These are phyloP conservation scores for Russula lepida DNA, from an alignment of 768 basidiomycete species.

Conservation along the genomic window DNA sequence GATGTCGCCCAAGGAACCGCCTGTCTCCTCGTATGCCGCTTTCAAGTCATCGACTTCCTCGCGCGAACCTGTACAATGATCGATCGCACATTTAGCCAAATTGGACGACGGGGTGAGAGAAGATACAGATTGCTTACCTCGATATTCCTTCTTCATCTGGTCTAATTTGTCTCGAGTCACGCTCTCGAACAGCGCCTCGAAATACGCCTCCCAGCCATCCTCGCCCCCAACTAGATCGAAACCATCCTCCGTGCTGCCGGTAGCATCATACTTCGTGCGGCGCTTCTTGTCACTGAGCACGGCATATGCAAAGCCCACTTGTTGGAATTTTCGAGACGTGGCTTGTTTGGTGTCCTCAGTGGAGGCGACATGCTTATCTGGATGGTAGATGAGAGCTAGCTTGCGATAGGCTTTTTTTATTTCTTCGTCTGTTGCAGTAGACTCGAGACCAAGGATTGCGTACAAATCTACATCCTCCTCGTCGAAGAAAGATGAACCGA, in stretches of 20 bases:
- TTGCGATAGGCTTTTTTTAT: conserved; percentile 82
- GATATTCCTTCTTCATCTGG: conserved; percentile 90
- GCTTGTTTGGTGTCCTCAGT: conserved; percentile 52
- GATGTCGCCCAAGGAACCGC: conserved; percentile 73
- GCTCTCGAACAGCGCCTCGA: conserved; percentile 79
- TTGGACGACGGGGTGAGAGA: background rate
- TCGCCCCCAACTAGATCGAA: conserved; percentile 63
- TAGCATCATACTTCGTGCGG: conserved; percentile 71
- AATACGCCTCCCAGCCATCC: conserved; percentile 94
- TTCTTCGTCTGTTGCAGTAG: conserved; percentile 49
- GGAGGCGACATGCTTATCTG: conserved; percentile 76
- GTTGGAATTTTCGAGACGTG: conserved; percentile 77
- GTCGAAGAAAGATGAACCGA: conserved; percentile 69
- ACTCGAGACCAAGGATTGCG: conserved; percentile 51
- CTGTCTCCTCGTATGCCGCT: conserved; percentile 57
- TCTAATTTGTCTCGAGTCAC: conserved; percentile 83
- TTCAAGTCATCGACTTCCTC: conserved; percentile 82
- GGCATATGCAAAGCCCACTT: conserved; percentile 90
- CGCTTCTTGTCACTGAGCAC: conserved; percentile 74
- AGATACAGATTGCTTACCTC: conserved; percentile 44
- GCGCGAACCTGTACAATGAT: conserved; percentile 51
- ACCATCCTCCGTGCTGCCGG: conserved; percentile 78
- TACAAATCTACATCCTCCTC: conserved; percentile 76
- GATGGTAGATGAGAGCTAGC: conserved; percentile 75
- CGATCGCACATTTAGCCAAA: background rate